Base-by-base conservation (phyloP, 768 basidiomycete species). In the Tricholoma sp. region DNA sequence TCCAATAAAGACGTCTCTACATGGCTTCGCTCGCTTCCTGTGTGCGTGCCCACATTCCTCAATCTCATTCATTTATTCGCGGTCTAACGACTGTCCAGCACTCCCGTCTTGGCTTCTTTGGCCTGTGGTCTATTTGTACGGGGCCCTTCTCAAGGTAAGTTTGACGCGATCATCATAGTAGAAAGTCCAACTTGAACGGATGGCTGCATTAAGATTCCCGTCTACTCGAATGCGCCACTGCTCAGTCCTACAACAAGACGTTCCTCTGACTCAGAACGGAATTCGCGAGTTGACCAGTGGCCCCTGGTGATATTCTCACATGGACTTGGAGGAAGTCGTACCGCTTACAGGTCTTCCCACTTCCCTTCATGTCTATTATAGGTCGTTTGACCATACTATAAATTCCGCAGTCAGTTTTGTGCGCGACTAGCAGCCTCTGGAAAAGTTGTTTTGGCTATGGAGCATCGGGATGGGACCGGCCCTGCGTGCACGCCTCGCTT, bases 281-380 rank as follows among this genome's bases (percentile, higher is more conserved):
- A 54, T 37, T 21, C 59, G 29, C 14, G 37, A 29, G 50, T 55
- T 19, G 62, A 71, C 16, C 77, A 79, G 50, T 90, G 89, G 89
- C 89, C 90, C 0, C 77, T 94, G 29, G 82, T 92, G 29, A 79
- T 94, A 39, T 94, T 93, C 71, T 90, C 88, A 9, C 92, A 94
- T 73, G 92, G 92, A 18, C 80, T 94, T 19, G 86, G 83, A 18
- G 91, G 91, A 4, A 83, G 80, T 43, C 74, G 84, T 19, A 88
- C 84, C 0, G 80, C 83, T 1, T 92, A 93, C 64, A 88, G 84
- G 83, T 81, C 37, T 43, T 55, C 51, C 47, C 45, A 19, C 19
- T 21, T 52, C 19, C 18, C 31, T 18, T 7, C 2, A 16, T 6
- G 9, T 50, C 9, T 50, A 27, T 9, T 50, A 31, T 18, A 10